Base-by-base conservation (phyloP, 2,329 filamentous ascomycete genomes). In the Fusarium camptoceras region DNA sequence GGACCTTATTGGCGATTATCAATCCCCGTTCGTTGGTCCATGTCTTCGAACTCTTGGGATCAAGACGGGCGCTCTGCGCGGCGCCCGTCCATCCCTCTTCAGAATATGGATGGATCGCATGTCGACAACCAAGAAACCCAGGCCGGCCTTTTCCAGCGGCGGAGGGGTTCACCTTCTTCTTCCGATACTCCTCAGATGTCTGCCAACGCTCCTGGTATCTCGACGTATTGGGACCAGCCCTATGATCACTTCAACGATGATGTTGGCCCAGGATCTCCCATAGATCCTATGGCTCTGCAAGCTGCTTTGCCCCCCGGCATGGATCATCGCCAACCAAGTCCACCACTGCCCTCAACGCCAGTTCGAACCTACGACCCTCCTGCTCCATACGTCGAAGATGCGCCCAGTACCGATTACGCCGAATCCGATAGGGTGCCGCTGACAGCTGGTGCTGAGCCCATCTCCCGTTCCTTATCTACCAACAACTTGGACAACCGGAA, bases 1-100 rank as follows among this genome's bases (percentile, higher is more conserved):
- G 71, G 74, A 70, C 72, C 65, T 68, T 66, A 47, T 59, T 46
- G 68, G 72, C 59, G 66, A 68, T 64, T 64, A 49, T 64, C 48
- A 67, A 64, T 66, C 56, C 34, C 50, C 63, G 46, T 60, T 63
- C 51, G 47, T 60, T 65, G 53, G 61, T 61, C 64, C 50, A 81
- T 81, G 79, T 75, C 78, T 63, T 76, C 77, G 30, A 65, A 76
- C 51, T 61, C 62, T 48, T 72, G 69, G 66, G 69, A 72, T 56
- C 72, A 71, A 43, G 74, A 76, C 47, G 70, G 70, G 70, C 70
- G 72, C 63, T 64, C 72, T 58, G 62, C 61, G 53, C 74, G 72
- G 60, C 75, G 72, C 55, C 77, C 71, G 75, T 90, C 91, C 67
- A 94, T 96, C 81, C 92, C 91, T 64, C 83, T 95, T 62, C 90